phyloP scores from a whole-genome alignment of 192 early-diverging fungal species.

The Coemansia biformis region DNA sequence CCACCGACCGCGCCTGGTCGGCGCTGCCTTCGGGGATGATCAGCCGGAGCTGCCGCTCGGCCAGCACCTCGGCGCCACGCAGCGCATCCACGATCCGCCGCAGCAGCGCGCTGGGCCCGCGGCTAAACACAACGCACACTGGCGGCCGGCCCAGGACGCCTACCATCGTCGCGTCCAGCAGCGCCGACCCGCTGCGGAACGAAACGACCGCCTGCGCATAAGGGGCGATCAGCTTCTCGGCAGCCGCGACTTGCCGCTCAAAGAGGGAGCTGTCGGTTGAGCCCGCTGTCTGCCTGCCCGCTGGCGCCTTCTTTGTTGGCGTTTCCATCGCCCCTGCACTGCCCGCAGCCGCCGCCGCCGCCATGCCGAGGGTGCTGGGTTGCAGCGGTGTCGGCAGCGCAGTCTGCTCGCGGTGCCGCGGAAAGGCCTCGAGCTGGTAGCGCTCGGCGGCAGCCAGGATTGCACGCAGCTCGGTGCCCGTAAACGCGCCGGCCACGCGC shows the following conservation, averaged over 20 bases:
- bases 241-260: constrained; percentile 17
- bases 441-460: constrained; percentile 29
- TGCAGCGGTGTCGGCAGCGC: neutral
- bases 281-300: neutral
- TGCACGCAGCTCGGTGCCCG: constrained; percentile 20
- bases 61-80: constrained; percentile 22
- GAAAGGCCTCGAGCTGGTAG: constrained; percentile 19
- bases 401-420: constrained; percentile 3
- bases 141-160: constrained; percentile 12
- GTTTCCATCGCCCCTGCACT: no score
- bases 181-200: constrained; percentile 20
- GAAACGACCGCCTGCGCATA: constrained; percentile 12
- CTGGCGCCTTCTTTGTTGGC: constrained; percentile 14
- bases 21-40: constrained; percentile 25
- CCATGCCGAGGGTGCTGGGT: neutral
- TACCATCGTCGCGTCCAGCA: constrained; percentile 10
- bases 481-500: constrained; percentile 27
- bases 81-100: constrained; percentile 13
- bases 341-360: neutral
- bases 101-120: constrained; percentile 4
- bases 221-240: constrained; percentile 15
- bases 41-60: constrained; percentile 32
- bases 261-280: constrained; percentile 10
- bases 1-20: constrained; percentile 25
- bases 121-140: constrained; percentile 16